Evolutionary conservation across 305 asterid genomes (phyloP).

Genomic region (Fraxinus xanthoxyloides): DNA sequence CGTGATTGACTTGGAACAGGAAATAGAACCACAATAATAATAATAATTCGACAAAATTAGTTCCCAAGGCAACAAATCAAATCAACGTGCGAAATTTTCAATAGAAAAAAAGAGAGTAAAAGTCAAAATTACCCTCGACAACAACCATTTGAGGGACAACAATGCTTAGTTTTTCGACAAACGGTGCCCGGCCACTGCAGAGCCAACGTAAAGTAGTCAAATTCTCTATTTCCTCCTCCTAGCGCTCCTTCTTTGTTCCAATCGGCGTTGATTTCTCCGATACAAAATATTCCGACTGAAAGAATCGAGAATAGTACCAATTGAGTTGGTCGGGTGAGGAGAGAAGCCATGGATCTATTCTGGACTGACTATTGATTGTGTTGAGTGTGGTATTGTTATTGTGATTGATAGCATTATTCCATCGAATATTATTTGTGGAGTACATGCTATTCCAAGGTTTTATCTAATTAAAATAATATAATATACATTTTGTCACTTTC

Average conservation of each 20-base stretch:
- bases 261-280: slow-evolving; percentile 17
- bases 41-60: too few relatives aligned
- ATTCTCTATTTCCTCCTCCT: slow-evolving; percentile 35
- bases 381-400: too few relatives aligned
- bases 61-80: too few relatives aligned
- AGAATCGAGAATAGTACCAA: slow-evolving; percentile 34
- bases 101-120: too few relatives aligned
- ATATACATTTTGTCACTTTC: not conserved
- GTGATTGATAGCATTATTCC: not conserved
- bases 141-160: slow-evolving; percentile 74
- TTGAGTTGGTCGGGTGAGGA: slow-evolving; percentile 22
- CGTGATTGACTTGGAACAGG: too few relatives aligned
- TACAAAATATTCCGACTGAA: slow-evolving; percentile 32
- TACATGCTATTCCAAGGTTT: too few relatives aligned
- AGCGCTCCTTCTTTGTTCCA: too few relatives aligned
- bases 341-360: slow-evolving; percentile 43
- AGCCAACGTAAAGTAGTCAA: slow-evolving; percentile 69
- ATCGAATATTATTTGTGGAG: not conserved
- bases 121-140: slow-evolving; percentile 54
- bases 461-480: not conserved
- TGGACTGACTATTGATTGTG: slow-evolving; percentile 2
- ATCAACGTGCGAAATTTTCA: too few relatives aligned
- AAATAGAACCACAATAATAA: too few relatives aligned
- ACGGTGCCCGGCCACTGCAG: slow-evolving; percentile 81
- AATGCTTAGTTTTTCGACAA: slow-evolving; percentile 53